Conservation (phyloP, 805 yeast genomes). For the Candida ponderosae region DNA sequence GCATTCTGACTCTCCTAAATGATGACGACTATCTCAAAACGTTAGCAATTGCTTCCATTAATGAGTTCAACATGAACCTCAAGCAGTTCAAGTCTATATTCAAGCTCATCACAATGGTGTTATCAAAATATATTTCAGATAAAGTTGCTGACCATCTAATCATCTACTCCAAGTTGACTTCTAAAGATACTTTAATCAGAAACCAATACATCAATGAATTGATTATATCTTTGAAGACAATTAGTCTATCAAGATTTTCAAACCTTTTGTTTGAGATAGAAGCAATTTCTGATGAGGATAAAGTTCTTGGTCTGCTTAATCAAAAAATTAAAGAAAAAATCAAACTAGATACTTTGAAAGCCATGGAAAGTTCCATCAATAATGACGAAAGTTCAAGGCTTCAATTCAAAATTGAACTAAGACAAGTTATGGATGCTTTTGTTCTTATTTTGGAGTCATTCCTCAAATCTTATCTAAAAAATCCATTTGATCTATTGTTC, state of each 20-base stretch:
- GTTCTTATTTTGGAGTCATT: slow-evolving; percentile 10
- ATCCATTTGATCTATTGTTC: slow-evolving; percentile 20
- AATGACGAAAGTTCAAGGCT: slow-evolving; percentile 4
- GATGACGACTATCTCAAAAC: slow-evolving; percentile 13
- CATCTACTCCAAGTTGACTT: slow-evolving; percentile 14
- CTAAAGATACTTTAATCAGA: slow-evolving; percentile 15
- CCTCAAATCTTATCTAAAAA: slow-evolving; percentile 7
- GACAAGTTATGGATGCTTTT: slow-evolving; percentile 12
- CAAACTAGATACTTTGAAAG: neutral
- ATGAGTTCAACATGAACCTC: slow-evolving; percentile 9
- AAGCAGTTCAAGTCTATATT: slow-evolving; percentile 12
- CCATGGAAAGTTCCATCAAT: neutral
- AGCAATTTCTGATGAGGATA: slow-evolving; percentile 2
- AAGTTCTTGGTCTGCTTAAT: slow-evolving; percentile 1
- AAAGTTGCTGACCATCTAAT: slow-evolving; percentile 11
- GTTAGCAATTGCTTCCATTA: slow-evolving; percentile 10
- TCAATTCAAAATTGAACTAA: slow-evolving; percentile 15
- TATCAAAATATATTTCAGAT: slow-evolving; percentile 6
- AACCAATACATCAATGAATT: slow-evolving; percentile 17
- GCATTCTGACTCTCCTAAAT: slow-evolving; percentile 9
- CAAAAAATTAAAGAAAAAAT: neutral
- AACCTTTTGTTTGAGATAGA: slow-evolving; percentile 6
- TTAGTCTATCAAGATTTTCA: slow-evolving; percentile 4
- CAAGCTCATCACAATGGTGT: slow-evolving; percentile 10
- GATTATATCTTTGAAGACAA: slow-evolving; percentile 7